phyloP scores from a whole-genome alignment of 2,329 filamentous ascomycete genomes.

The Colletotrichum limetticola region DNA sequence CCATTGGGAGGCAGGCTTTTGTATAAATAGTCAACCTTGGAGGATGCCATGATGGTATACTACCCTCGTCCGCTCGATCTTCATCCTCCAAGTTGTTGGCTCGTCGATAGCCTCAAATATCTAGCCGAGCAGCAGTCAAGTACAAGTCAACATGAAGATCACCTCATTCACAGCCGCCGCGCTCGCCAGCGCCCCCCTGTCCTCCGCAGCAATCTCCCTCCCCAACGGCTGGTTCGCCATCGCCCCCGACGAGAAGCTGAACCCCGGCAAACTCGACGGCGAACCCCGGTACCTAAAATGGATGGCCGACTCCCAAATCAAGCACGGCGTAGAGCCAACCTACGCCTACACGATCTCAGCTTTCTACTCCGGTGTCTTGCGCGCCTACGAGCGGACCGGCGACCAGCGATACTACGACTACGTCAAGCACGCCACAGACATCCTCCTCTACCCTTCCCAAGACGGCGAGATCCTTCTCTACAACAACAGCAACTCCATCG shows the following conservation, averaged over 20 bases:
- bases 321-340: constrained; percentile 40
- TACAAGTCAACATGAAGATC: constrained; percentile 1
- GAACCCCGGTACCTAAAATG: constrained; percentile 38
- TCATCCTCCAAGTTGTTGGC: neutral
- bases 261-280: constrained; percentile 25
- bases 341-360: constrained; percentile 42
- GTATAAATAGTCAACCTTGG: constrained; percentile 5
- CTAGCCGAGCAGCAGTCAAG: too few relatives aligned
- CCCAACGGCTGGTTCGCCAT: constrained; percentile 33
- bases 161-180: neutral
- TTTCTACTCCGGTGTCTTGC: constrained; percentile 40
- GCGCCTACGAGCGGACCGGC: constrained; percentile 37
- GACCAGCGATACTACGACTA: constrained; percentile 39
- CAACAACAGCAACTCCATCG: constrained; percentile 35
- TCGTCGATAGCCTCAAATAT: neutral
- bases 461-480: constrained; percentile 36
- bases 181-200: constrained; percentile 13
- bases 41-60: neutral
- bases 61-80: neutral
- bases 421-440: constrained; percentile 39
- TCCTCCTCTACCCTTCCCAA: constrained; percentile 38
- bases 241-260: constrained; percentile 28
- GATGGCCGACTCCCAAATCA: constrained; percentile 43
- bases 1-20: neutral
- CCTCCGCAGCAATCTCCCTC: constrained; percentile 25